Evolutionary conservation across 2,329 filamentous ascomycete species (phyloP).

Genomic region (Xylariaceae sp.): DNA sequence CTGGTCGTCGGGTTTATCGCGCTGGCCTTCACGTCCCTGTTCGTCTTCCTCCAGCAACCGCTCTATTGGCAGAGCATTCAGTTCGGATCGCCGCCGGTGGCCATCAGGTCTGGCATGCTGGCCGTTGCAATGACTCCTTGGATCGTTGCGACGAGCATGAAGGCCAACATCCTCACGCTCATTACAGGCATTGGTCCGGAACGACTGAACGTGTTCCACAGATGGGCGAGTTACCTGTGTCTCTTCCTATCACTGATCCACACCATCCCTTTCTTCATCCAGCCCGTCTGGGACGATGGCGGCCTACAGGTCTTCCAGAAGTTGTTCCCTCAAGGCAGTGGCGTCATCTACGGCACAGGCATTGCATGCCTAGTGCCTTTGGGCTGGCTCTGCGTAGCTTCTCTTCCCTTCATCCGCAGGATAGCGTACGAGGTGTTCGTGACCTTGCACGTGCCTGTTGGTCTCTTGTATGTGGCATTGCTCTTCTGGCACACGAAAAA

Average conservation of each 20-base stretch:
- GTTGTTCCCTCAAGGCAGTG: slow-evolving; percentile 59
- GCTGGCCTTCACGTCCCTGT: slow-evolving; percentile 68
- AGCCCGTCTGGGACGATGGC: slow-evolving; percentile 76
- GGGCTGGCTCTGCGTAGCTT: slow-evolving; percentile 77
- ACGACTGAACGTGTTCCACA: slow-evolving; percentile 84
- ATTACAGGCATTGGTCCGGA: slow-evolving; percentile 90
- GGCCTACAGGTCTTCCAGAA: slow-evolving; percentile 65
- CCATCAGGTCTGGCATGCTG: slow-evolving; percentile 85
- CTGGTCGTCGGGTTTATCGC: slow-evolving; percentile 62
- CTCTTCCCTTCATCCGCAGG: slow-evolving; percentile 70
- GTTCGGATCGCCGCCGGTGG: slow-evolving; percentile 81
- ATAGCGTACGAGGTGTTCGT: slow-evolving; percentile 84
- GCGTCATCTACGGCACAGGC: slow-evolving; percentile 79
- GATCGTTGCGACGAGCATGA: slow-evolving; percentile 86
- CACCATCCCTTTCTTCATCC: slow-evolving; percentile 82
- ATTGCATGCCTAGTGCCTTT: slow-evolving; percentile 77
- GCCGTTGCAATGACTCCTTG: slow-evolving; percentile 87
- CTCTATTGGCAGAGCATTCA: slow-evolving; percentile 84
- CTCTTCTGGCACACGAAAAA: slow-evolving; percentile 97
- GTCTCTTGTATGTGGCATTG: slow-evolving; percentile 73
- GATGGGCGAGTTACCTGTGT: slow-evolving; percentile 85
- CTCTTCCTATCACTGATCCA: slow-evolving; percentile 79
- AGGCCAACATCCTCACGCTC: slow-evolving; percentile 78
- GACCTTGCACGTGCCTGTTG: slow-evolving; percentile 73
- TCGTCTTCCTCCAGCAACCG: slow-evolving; percentile 81